A percentile compares a stretch with the other conserved stretches of the same genome.
Conservation (phyloP, 2,329 filamentous ascomycete species). For the Neonectria ditissima region DNA sequence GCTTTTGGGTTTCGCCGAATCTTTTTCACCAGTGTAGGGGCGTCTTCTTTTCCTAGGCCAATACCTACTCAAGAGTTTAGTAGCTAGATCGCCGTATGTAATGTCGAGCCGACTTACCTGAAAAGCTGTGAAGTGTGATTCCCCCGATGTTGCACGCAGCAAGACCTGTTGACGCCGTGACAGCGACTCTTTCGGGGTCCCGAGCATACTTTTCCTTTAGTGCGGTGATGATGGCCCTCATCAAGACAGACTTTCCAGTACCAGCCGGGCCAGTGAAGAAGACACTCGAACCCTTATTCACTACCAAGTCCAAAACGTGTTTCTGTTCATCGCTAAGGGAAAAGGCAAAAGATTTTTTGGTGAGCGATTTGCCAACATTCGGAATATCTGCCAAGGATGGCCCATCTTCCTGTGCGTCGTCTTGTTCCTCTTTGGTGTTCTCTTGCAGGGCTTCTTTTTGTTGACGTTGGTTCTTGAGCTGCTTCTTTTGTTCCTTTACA, state of each 20-base stretch:
- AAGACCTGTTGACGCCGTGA: slow-evolving; percentile 95
- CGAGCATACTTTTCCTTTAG: slow-evolving; percentile 80
- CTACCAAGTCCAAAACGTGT: slow-evolving; percentile 84
- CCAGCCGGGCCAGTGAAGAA: slow-evolving; percentile 98
- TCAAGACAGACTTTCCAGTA: slow-evolving; percentile 96
- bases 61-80: slow-evolving; percentile 62
- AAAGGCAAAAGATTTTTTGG: slow-evolving; percentile 60
- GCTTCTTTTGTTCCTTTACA: slow-evolving; percentile 77
- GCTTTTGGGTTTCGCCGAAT: slow-evolving; percentile 90
- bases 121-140: slow-evolving; percentile 94
- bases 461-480: slow-evolving; percentile 69
- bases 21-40: slow-evolving; percentile 85
- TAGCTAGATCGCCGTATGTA: not conserved
- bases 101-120: slow-evolving; percentile 63
- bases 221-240: slow-evolving; percentile 88
- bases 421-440: slow-evolving; percentile 53
- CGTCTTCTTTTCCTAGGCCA: slow-evolving; percentile 91
- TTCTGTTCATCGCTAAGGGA: slow-evolving; percentile 88
- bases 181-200: slow-evolving; percentile 87
- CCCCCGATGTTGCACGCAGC: slow-evolving; percentile 98
- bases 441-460: slow-evolving; percentile 57
- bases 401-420: slow-evolving; percentile 45
- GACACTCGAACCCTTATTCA: slow-evolving; percentile 84
- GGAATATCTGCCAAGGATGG: not conserved
- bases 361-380: slow-evolving; percentile 10